Base-by-base conservation (phyloP, 257 asterid species). In the Verbascum thapsus region DNA sequence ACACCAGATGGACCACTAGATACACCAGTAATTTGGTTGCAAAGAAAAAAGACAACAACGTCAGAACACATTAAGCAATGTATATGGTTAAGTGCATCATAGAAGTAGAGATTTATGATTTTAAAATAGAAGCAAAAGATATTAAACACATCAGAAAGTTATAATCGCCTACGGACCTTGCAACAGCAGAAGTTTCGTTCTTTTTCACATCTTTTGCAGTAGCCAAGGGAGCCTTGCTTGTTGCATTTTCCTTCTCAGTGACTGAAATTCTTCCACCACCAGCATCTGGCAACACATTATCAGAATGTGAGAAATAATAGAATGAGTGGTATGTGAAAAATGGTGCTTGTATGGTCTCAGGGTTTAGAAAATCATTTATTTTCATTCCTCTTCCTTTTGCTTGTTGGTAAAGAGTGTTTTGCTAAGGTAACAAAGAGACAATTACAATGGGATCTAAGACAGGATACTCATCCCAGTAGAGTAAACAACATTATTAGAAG, bases 241-340 rank as follows among this genome's bases (percentile, higher is more conserved):
- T 17, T 35, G 71, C 73, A 61, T 63, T 83, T 69, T 79, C 94
- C 78, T 82, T 85, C 23, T 67, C 64, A 44, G 75, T 56, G 78
- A 76, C 71, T 12, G 61, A 72, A 68, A 66, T 76, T 81, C 80
- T 86, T 66, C 94, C 95, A 76, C 84, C 85, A 61, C 76, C 85
- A 55, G 78, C 82, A 80, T 82, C 95, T 87, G 79, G 64, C 43
- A 68, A 74, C 58, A 51, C 74, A 66, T 22, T 39, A 65, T 42
- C 54, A 70, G 70, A 54, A 52, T 12, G 43, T 12, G 26, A 20
- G 49, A 52, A 48, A 54, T 19, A 43, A 18, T 39, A 59, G 58
- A 58, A 68, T 43, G 55, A 68, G 64, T 32, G 9, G 37, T 13
- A 49, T 11, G 44, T 30, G 10, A 67, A 18, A 39, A 63, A 61